These are phyloP conservation scores for Phytophthora meadii DNA, from an alignment of 352 stramenopile genomes.

Conservation along the genomic window DNA sequence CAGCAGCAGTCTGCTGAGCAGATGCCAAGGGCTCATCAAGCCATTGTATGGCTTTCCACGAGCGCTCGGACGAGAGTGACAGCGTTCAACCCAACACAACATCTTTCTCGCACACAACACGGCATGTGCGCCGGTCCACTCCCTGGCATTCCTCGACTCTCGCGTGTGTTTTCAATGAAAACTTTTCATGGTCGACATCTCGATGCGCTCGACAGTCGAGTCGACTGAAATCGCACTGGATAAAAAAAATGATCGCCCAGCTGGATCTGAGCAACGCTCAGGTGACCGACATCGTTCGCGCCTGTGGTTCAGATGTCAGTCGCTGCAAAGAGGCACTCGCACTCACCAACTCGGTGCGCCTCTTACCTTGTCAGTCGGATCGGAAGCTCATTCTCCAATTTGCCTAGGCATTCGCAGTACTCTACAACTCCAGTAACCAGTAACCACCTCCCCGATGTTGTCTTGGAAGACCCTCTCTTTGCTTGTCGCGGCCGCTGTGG, in stretches of 20 bases:
- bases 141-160: not conserved
- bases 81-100: not conserved
- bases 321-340: slow-evolving; percentile 12
- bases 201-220: not conserved
- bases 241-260: slow-evolving; percentile 30
- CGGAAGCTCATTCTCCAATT: slow-evolving; percentile 35
- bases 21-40: slow-evolving; percentile 8
- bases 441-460: slow-evolving; percentile 17
- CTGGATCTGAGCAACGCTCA: slow-evolving; percentile 26
- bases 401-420: slow-evolving; percentile 18
- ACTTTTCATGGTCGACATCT: slow-evolving; percentile 1
- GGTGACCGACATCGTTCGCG: slow-evolving; percentile 18
- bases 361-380: slow-evolving; percentile 5
- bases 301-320: slow-evolving; percentile 5
- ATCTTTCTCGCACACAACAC: not conserved
- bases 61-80: not conserved
- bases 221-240: slow-evolving; percentile 3
- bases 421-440: not conserved
- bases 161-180: not conserved
- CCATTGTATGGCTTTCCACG: not conserved
- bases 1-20: not conserved
- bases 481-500: slow-evolving; percentile 24
- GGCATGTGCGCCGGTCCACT: slow-evolving; percentile 10
- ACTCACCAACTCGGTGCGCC: slow-evolving; percentile 1
- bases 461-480: slow-evolving; percentile 31